Conservation (phyloP, 2,329 filamentous ascomycete species). For the Exophiala bonariae region DNA sequence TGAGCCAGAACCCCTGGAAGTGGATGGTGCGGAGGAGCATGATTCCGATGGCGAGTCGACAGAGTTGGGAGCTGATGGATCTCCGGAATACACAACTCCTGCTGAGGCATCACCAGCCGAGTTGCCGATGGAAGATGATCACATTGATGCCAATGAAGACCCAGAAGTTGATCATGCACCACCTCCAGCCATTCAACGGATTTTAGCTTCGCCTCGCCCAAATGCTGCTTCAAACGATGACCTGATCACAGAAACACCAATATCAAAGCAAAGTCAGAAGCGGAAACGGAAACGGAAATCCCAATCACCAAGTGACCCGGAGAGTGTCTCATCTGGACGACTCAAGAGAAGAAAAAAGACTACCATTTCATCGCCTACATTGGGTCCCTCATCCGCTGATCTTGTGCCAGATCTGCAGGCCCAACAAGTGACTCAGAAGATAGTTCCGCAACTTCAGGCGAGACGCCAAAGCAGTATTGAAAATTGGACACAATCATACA, state of each 20-base stretch:
- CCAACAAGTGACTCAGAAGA: slow-evolving; percentile 17
- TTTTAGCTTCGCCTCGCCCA: no score
- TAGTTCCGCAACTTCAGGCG: slow-evolving; percentile 12
- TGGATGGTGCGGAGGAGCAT: no score
- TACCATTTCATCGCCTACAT: slow-evolving; percentile 10
- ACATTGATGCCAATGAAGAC: background rate
- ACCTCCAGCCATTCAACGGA: slow-evolving; percentile 1
- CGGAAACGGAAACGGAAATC: slow-evolving; percentile 12
- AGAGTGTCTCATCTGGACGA: no score
- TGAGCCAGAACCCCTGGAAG: no score
- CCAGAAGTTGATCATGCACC: slow-evolving; percentile 3
- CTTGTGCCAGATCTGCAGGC: background rate
- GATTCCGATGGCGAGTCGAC: no score
- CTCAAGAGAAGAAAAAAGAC: slow-evolving; percentile 13
- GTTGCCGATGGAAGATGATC: no score
- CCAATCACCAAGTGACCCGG: background rate
- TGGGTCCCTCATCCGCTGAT: slow-evolving; percentile 3
- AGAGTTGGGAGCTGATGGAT: no score
- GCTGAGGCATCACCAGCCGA: no score
- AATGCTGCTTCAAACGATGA: no score
- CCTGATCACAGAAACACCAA: slow-evolving; percentile 8
- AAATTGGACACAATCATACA: slow-evolving; percentile 18
- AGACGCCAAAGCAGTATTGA: slow-evolving; percentile 21
- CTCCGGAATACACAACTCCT: no score
- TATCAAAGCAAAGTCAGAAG: slow-evolving; percentile 8